These are phyloP conservation scores for Pichiaceae sp. DNA, from an alignment of 1,139 yeast species.

Conservation along the genomic window DNA sequence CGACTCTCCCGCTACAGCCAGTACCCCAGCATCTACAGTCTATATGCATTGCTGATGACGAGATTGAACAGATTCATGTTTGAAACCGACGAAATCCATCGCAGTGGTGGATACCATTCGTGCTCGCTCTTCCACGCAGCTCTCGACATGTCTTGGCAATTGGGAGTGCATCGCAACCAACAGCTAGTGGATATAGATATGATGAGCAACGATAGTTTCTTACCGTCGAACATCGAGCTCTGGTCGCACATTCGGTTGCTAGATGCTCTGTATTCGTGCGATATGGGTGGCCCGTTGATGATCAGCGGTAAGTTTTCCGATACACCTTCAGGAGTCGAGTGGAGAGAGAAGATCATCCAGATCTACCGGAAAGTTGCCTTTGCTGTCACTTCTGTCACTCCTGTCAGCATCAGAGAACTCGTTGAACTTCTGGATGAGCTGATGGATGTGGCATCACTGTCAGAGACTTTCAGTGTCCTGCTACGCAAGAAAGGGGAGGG, in stretches of 20 bases:
- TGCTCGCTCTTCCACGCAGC: slow-evolving; percentile 6
- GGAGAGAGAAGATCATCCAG: background rate
- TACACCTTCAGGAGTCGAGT: background rate
- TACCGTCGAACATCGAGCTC: slow-evolving; percentile 3
- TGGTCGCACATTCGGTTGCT: slow-evolving; percentile 11
- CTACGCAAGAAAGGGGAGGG: slow-evolving; percentile 1
- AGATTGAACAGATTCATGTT: background rate
- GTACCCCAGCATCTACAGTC: background rate
- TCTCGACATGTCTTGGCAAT: slow-evolving; percentile 6
- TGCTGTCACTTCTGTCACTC: slow-evolving; percentile 8
- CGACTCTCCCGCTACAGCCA: slow-evolving; percentile 3
- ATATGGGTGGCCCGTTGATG: slow-evolving; percentile 13
- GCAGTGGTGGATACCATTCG: background rate
- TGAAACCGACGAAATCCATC: background rate
- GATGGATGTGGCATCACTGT: slow-evolving; percentile 4
- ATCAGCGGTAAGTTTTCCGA: slow-evolving; percentile 14
- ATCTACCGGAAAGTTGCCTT: slow-evolving; percentile 2
- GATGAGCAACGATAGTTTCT: no score
- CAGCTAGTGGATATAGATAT: background rate
- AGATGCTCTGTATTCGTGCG: slow-evolving; percentile 11
- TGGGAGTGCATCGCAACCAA: slow-evolving; percentile 11
- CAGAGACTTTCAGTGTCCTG: slow-evolving; percentile 9
- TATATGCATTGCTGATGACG: background rate
- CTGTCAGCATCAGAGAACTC: slow-evolving; percentile 11
- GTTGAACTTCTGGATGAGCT: slow-evolving; percentile 6